Percentiles rank a stretch among this genome's conserved stretches.
phyloP scores from a whole-genome alignment of 495 filamentous ascomycete species.

The Penicillium goetzii region DNA sequence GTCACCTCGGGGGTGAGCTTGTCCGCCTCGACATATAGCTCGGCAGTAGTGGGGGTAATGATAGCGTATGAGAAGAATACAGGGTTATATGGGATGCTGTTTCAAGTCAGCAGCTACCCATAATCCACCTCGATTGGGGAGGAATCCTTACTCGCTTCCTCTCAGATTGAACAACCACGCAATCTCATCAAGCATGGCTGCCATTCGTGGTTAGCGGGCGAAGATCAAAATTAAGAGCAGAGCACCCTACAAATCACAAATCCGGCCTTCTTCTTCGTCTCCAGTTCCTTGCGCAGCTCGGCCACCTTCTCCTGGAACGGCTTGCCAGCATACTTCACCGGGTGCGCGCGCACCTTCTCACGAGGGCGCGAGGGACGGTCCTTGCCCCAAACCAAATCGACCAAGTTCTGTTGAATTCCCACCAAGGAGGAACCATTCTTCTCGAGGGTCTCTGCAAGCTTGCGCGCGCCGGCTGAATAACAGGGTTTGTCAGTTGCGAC shows the following conservation, averaged over 20 bases:
- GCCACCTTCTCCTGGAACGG: conserved; percentile 79
- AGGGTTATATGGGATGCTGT: conserved; percentile 92
- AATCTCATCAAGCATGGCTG: conserved; percentile 91
- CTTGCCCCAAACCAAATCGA: conserved; percentile 84
- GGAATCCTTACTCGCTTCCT: conserved; percentile 74
- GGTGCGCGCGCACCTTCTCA: conserved; percentile 72
- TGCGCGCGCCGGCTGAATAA: conserved; percentile 70
- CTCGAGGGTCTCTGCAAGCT: conserved; percentile 84
- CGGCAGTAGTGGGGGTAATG: conserved; percentile 78
- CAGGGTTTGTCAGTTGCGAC: conserved; percentile 17
- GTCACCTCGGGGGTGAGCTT: conserved; percentile 74
- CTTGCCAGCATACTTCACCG: conserved; percentile 79
- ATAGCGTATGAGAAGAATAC: conserved; percentile 98
- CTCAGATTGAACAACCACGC: conserved; percentile 98
- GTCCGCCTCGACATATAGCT: conserved; percentile 79
- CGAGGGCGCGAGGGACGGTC: conserved; percentile 73
- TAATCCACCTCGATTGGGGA: background rate
- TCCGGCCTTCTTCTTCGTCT: conserved; percentile 85
- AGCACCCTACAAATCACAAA: conserved; percentile 75
- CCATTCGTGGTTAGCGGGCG: conserved; percentile 25
- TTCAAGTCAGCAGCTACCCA: conserved; percentile 13
- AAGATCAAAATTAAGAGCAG: background rate
- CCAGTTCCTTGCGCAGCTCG: conserved; percentile 86
- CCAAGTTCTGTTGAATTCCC: conserved; percentile 75
- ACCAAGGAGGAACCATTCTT: conserved; percentile 77